phyloP scores from a whole-genome alignment of 257 asterid genomes.

The Capsicum pubescens region DNA sequence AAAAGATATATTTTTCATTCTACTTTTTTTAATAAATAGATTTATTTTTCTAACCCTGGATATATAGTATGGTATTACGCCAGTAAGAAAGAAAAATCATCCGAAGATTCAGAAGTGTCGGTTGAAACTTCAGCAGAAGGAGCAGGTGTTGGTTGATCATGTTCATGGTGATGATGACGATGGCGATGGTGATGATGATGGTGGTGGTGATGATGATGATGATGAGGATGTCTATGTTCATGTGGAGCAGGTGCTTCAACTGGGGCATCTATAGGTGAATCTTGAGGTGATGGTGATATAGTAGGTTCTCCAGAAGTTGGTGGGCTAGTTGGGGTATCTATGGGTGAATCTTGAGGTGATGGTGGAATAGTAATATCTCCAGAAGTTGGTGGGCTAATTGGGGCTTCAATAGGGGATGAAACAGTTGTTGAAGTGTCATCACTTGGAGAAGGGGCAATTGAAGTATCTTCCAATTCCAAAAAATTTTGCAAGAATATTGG shows the following conservation, averaged over 20 bases:
- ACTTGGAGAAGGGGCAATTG: neutral
- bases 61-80: neutral
- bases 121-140: neutral
- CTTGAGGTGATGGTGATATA: neutral
- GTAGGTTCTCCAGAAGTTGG: neutral
- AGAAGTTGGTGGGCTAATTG: neutral
- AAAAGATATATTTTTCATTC: too few relatives aligned
- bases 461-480: too few relatives aligned
- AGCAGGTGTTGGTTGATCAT: neutral
- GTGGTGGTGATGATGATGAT: neutral
- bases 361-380: too few relatives aligned
- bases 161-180: neutral
- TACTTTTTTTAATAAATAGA: too few relatives aligned
- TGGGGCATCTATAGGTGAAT: neutral
- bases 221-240: too few relatives aligned
- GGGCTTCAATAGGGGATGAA: neutral
- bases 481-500: too few relatives aligned
- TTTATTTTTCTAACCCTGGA: neutral
- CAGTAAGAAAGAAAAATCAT: neutral
- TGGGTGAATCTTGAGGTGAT: too few relatives aligned
- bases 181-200: rapidly evolving
- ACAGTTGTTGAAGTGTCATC: neutral
- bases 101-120: neutral
- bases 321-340: neutral
- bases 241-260: neutral